Base-by-base conservation (phyloP, 176 grass and related monocot genomes). In the Oryza meyeriana region DNA sequence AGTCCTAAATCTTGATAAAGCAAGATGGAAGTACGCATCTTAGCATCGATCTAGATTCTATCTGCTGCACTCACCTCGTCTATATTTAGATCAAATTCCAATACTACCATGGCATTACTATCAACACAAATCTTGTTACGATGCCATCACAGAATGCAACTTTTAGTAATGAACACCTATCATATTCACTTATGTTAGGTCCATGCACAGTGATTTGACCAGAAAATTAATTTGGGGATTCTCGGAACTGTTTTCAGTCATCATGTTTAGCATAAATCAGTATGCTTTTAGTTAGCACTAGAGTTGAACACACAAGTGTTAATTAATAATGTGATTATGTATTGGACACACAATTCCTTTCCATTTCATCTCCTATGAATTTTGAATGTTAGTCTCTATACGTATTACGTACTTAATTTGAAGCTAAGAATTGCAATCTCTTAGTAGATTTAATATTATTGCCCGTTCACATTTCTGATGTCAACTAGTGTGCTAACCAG, bases 401-500 rank as follows among this genome's bases (percentile, higher is more conserved):
- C 11, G 16, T 48, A 48, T 48, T 33, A 59, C 9, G 10, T 40
- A 61, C 39, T 55, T 75, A 29, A 72, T 72, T 72, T 35, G 58
- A 52, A 81, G 36, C 61, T 63, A 63, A 4, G 76, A 32, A 27
- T 45, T 79, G 12, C 76, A 80, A 67, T 78, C 24, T 66, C 18
- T 41, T 61, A 24, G 18, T 50, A 72, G 31, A 57, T 71, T 42
- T 64, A 33, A 25, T 38, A 24, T 74, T 48, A 74, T 41, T 75
- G n/a, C 44, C n/a, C 26, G 10, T 77, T 42, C 58, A 75, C 22
- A 72, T 63, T n/a, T 69, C 84, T 93, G 30, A 86, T 71, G 42
- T 57, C 8, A 64, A 71, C 64, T 61, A 62, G n/a, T 41, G 38
- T 79, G 62, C 26, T 55, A 47, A 82, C 66, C 87, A 99, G 97